Evolutionary conservation across 768 basidiomycete genomes (phyloP).

Genomic region (Naematelia encephala): DNA sequence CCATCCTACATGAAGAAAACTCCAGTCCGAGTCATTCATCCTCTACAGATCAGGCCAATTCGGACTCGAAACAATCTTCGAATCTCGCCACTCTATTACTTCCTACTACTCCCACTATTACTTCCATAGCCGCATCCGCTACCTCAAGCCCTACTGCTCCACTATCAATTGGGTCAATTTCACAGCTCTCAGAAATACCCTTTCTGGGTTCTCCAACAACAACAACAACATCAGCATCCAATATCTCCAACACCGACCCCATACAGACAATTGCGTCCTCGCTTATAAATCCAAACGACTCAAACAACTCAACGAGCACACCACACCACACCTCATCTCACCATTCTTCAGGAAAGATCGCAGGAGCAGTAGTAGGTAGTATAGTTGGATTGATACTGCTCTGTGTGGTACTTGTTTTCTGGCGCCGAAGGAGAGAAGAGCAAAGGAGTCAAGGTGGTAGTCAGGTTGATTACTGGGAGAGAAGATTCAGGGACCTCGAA

Average conservation of each 20-base stretch:
- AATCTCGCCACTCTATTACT: no score
- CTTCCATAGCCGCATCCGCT: no score
- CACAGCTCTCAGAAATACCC: no score
- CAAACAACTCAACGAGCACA: not conserved
- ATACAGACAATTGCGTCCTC: not conserved
- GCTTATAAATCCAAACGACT: not conserved
- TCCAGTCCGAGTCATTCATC: no score
- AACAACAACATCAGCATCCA: no score
- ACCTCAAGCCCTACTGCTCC: no score
- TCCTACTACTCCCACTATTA: no score
- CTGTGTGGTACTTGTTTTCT: not conserved
- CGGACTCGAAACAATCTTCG: no score
- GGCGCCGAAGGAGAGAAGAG: not conserved
- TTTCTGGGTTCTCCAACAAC: no score
- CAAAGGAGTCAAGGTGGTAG: constrained; percentile 1
- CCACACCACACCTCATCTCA: not conserved
- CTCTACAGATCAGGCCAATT: no score
- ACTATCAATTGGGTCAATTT: no score
- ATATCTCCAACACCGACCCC: not conserved
- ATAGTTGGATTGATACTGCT: not conserved
- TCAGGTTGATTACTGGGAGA: constrained; percentile 30
- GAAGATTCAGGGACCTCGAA: constrained; percentile 29
- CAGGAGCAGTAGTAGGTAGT: constrained; percentile 1
- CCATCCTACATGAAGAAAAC: no score
- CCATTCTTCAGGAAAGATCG: not conserved